Percentiles rank a stretch among this genome's conserved stretches.
Conservation (phyloP, 768 basidiomycete species). For the Lentinula guzmanii region DNA sequence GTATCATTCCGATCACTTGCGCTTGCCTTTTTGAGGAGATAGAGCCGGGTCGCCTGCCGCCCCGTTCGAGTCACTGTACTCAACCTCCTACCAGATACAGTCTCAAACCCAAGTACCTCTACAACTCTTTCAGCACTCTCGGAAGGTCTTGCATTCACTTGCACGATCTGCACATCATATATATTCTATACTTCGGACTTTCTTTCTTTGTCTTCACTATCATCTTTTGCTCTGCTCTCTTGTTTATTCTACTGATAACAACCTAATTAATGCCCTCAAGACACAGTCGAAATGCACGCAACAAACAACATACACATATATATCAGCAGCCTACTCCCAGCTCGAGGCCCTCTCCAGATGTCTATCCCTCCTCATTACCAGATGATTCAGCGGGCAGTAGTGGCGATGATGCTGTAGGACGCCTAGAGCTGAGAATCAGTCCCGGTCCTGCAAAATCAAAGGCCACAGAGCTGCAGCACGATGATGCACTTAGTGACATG, state of each 20-base stretch:
- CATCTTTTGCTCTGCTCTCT: not conserved
- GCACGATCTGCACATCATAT: slow-evolving; percentile 1
- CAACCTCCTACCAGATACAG: not conserved
- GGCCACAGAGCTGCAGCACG: not conserved
- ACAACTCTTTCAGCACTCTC: not conserved
- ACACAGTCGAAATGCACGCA: slow-evolving; percentile 8
- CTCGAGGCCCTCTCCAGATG: not conserved
- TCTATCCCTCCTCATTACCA: slow-evolving; percentile 3
- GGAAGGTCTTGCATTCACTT: slow-evolving; percentile 4
- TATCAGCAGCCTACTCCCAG: slow-evolving; percentile 7
- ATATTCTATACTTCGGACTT: not conserved
- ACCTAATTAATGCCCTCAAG: slow-evolving; percentile 12
- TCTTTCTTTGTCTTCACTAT: not conserved
- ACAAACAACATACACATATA: slow-evolving; percentile 7
- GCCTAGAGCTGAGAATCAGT: not conserved
- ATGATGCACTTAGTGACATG: not conserved
- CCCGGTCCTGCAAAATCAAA: not conserved
- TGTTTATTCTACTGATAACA: slow-evolving; percentile 1
- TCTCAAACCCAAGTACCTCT: not conserved
- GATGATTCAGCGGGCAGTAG: slow-evolving; percentile 6
- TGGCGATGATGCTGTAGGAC: slow-evolving; percentile 3
- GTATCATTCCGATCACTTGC: not conserved
- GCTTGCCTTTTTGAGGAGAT: not conserved
- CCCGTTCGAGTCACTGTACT: slow-evolving; percentile 2
- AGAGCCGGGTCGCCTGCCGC: slow-evolving; percentile 1